These are phyloP conservation scores for Colletotrichum sidae DNA, from an alignment of 2,329 filamentous ascomycete species.

Conservation along the genomic window DNA sequence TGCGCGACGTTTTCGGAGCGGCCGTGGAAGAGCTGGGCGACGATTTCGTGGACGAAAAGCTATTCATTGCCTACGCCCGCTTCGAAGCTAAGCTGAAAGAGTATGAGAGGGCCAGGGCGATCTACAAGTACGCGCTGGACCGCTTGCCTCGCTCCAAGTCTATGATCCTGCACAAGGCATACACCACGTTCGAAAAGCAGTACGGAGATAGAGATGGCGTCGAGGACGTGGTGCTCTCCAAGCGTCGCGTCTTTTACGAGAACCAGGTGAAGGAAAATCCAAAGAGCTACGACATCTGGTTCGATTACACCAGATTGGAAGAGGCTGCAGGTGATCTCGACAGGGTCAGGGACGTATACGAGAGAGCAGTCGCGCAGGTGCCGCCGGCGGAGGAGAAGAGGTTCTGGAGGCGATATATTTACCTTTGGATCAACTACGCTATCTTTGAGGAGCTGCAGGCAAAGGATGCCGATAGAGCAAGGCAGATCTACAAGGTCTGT, in stretches of 20 bases:
- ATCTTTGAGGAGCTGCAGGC: conserved; percentile 93
- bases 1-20: conserved; percentile 89
- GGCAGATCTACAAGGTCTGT: conserved; percentile 92
- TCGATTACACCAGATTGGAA: conserved; percentile 92
- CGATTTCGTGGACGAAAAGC: conserved; percentile 93
- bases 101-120: conserved; percentile 90
- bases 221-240: conserved; percentile 95
- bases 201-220: conserved; percentile 94
- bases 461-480: conserved; percentile 80
- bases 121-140: conserved; percentile 97
- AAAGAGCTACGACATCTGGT: conserved; percentile 97
- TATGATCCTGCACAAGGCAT: conserved; percentile 87
- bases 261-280: conserved; percentile 93
- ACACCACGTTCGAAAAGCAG: conserved; percentile 98
- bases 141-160: conserved; percentile 90
- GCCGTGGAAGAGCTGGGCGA: conserved; percentile 92
- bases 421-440: conserved; percentile 97
- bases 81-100: conserved; percentile 97
- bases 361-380: conserved; percentile 93
- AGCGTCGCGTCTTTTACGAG: conserved; percentile 92
- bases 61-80: conserved; percentile 95
- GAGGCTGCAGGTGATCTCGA: conserved; percentile 86
- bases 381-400: conserved; percentile 96
- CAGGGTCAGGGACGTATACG: conserved; percentile 90
- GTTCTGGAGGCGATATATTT: conserved; percentile 97